A percentile compares a stretch with the other conserved stretches of the same genome.
Evolutionary conservation across 805 yeast genomes (phyloP).

Genomic region (Lachancea sp.): DNA sequence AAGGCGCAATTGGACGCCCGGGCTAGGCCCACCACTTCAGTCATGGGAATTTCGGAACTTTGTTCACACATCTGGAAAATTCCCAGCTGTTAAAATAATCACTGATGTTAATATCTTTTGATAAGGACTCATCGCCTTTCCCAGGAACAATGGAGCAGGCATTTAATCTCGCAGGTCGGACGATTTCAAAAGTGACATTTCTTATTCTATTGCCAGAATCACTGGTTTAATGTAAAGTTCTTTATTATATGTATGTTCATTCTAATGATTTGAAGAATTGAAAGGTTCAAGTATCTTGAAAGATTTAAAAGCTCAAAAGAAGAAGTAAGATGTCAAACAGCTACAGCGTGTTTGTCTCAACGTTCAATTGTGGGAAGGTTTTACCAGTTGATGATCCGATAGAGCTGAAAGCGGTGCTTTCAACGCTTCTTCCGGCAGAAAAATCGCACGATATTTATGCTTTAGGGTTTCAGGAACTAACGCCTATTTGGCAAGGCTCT

Average conservation of each 20-base stretch:
- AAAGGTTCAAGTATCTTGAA: neutral
- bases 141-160: too few species aligned
- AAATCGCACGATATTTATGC: slow-evolving; percentile 38
- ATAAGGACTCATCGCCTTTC: too few species aligned
- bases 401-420: slow-evolving; percentile 26
- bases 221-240: neutral
- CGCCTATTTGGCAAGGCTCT: slow-evolving; percentile 50
- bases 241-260: neutral
- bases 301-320: neutral
- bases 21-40: too few species aligned
- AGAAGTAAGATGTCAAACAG: slow-evolving; percentile 1
- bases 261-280: too few species aligned
- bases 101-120: too few species aligned
- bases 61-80: too few species aligned
- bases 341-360: slow-evolving; percentile 28
- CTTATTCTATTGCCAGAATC: neutral
- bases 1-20: too few species aligned
- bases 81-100: too few species aligned
- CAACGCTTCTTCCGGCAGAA: slow-evolving; percentile 33
- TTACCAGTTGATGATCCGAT: slow-evolving; percentile 34
- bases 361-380: slow-evolving; percentile 53
- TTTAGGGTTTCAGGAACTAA: slow-evolving; percentile 63
- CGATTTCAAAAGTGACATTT: neutral
- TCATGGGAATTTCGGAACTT: too few species aligned
- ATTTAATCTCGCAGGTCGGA: too few species aligned